Evolutionary conservation across 768 basidiomycete genomes (phyloP).

Genomic region (Hortiboletus flavorubellus): DNA sequence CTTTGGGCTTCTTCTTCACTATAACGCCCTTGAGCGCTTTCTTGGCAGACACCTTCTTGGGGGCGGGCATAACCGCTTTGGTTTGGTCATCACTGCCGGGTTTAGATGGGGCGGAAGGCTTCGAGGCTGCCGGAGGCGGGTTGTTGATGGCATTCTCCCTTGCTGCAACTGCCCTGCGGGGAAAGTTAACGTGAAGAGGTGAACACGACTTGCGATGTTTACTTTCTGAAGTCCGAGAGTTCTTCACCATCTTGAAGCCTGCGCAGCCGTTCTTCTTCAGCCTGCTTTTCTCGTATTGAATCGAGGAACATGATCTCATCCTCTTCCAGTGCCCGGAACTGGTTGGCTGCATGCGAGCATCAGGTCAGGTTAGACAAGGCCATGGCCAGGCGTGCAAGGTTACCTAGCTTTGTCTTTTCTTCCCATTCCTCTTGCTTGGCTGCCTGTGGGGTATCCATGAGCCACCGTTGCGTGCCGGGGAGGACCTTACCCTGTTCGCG

Average conservation of each 20-base stretch:
- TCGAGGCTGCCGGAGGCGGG: conserved; percentile 31
- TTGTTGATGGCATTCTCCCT: conserved; percentile 51
- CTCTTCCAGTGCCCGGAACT: conserved; percentile 86
- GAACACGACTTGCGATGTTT: conserved; percentile 16
- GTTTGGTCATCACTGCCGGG: conserved; percentile 26
- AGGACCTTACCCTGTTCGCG: conserved; percentile 67
- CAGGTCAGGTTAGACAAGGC: conserved; percentile 8
- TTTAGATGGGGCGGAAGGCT: conserved; percentile 32
- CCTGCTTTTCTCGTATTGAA: conserved; percentile 71
- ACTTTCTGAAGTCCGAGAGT: conserved; percentile 78
- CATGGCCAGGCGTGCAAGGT: conserved; percentile 5
- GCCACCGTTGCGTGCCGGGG: neutral
- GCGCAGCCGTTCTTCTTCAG: conserved; percentile 71
- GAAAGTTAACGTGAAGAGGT: conserved; percentile 10
- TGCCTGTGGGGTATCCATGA: conserved; percentile 42
- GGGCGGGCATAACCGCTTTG: conserved; percentile 27
- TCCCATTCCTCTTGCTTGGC: conserved; percentile 95
- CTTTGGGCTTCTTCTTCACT: conserved; percentile 71
- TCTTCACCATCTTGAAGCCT: conserved; percentile 77
- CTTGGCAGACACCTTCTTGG: conserved; percentile 54
- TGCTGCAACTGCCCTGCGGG: conserved; percentile 64
- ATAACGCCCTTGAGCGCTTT: conserved; percentile 73
- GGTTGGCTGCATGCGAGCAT: conserved; percentile 55
- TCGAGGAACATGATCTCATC: conserved; percentile 90
- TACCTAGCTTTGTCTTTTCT: conserved; percentile 75